phyloP scores from a whole-genome alignment of 176 grass and related monocot genomes.

The Microstegium vimineum region DNA sequence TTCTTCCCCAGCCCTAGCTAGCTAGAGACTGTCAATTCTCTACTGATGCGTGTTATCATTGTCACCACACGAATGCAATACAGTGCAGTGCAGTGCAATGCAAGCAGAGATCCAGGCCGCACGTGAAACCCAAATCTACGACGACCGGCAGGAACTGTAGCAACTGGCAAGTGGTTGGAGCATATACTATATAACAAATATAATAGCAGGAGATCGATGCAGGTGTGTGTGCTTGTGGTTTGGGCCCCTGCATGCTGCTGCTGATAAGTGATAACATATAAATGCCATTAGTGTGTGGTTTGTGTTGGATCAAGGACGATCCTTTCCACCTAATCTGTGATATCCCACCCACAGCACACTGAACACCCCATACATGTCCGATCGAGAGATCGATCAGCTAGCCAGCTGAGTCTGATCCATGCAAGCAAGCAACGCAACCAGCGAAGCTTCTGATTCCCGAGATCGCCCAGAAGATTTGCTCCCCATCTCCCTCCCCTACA shows the following conservation, averaged over 20 bases:
- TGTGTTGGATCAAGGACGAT: slow-evolving; percentile 31
- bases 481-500: slow-evolving; percentile 2
- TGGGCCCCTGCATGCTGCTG: neutral
- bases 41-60: neutral
- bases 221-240: neutral
- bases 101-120: neutral
- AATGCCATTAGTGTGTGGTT: neutral
- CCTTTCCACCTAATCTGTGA: slow-evolving; percentile 37
- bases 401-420: slow-evolving; percentile 12
- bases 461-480: slow-evolving; percentile 42
- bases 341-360: slow-evolving; percentile 13
- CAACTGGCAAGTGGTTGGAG: neutral
- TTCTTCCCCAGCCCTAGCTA: too few species aligned
- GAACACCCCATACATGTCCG: slow-evolving; percentile 6
- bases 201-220: neutral
- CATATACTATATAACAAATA: too few species aligned
- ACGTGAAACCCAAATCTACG: slow-evolving; percentile 24
- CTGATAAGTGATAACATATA: too few species aligned
- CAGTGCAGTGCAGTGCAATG: neutral
- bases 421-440: too few species aligned
- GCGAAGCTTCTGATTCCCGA: slow-evolving; percentile 37
- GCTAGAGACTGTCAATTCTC: too few species aligned
- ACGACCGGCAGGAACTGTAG: neutral
- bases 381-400: neutral
- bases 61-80: neutral